Conservation (phyloP, 331 rosid species). For the Acacia concinna region DNA sequence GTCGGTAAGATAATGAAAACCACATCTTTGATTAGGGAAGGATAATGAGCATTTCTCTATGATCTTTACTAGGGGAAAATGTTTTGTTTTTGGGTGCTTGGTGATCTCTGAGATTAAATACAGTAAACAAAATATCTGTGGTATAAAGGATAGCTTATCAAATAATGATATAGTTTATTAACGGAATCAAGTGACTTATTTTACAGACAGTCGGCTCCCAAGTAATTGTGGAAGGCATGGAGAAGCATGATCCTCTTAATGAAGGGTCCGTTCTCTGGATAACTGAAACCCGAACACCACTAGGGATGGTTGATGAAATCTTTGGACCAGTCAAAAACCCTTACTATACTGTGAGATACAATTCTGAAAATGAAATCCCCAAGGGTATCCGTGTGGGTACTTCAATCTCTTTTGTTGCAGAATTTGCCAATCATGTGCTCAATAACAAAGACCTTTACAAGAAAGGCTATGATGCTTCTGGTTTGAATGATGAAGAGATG, state of each 20-base stretch:
- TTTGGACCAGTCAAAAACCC: conserved; percentile 95
- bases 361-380: conserved; percentile 84
- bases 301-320: conserved; percentile 87
- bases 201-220: conserved; percentile 64
- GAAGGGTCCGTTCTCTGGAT: conserved; percentile 93
- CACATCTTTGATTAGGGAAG: neutral
- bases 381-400: conserved; percentile 52
- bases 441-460: conserved; percentile 63
- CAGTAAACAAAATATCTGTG: neutral
- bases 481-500: conserved; percentile 79
- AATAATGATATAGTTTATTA: conserved; percentile 9
- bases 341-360: conserved; percentile 74
- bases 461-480: conserved; percentile 97
- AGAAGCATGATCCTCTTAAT: conserved; percentile 79
- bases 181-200: conserved; percentile 29
- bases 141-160: neutral
- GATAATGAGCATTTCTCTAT: conserved; percentile 1
- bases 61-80: neutral
- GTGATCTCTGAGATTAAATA: neutral
- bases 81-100: conserved; percentile 7
- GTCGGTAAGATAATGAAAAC: conserved; percentile 60
- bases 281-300: conserved; percentile 63
- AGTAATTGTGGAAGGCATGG: conserved; percentile 81
- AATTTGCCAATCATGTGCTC: conserved; percentile 78
- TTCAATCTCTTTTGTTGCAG: conserved; percentile 68